Conservation (phyloP, 805 yeast genomes). For the Candida piceae region DNA sequence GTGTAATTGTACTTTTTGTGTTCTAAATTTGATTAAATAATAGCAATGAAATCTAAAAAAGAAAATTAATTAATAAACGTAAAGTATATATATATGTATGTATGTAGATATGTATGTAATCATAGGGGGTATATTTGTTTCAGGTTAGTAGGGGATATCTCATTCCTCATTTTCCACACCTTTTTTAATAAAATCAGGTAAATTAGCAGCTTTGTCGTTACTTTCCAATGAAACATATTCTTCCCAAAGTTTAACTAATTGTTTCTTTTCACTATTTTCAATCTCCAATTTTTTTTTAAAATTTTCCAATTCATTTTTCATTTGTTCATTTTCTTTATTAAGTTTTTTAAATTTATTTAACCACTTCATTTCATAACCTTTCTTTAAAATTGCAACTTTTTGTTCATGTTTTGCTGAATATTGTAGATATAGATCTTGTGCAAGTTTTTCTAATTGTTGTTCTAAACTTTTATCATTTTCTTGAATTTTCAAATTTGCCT, state of each 20-base stretch:
- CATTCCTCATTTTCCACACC: not conserved
- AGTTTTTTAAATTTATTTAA: slow-evolving; percentile 38
- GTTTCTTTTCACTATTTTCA: slow-evolving; percentile 55
- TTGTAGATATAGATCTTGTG: slow-evolving; percentile 66
- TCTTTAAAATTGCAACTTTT: slow-evolving; percentile 58
- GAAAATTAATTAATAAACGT: too few species aligned
- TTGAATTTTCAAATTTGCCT: slow-evolving; percentile 21
- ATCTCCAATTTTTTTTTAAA: slow-evolving; percentile 41
- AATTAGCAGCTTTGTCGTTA: slow-evolving; percentile 17
- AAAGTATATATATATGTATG: too few species aligned
- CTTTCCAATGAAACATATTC: slow-evolving; percentile 27
- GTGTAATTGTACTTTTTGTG: too few species aligned
- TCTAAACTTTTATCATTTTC: slow-evolving; percentile 46
- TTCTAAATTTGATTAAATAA: too few species aligned
- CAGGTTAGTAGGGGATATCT: too few species aligned
- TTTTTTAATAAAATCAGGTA: slow-evolving; percentile 17
- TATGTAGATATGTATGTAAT: too few species aligned
- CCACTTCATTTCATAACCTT: slow-evolving; percentile 53
- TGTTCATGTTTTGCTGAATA: slow-evolving; percentile 74
- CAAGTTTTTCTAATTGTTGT: slow-evolving; percentile 52
- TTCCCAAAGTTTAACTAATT: slow-evolving; percentile 45
- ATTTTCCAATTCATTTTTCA: slow-evolving; percentile 49
- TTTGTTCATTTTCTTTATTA: slow-evolving; percentile 38
- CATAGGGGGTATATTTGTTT: too few species aligned
- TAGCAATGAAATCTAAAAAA: too few species aligned